Conservation (phyloP, 164 flowering plant species). For the Protea cynaroides region DNA sequence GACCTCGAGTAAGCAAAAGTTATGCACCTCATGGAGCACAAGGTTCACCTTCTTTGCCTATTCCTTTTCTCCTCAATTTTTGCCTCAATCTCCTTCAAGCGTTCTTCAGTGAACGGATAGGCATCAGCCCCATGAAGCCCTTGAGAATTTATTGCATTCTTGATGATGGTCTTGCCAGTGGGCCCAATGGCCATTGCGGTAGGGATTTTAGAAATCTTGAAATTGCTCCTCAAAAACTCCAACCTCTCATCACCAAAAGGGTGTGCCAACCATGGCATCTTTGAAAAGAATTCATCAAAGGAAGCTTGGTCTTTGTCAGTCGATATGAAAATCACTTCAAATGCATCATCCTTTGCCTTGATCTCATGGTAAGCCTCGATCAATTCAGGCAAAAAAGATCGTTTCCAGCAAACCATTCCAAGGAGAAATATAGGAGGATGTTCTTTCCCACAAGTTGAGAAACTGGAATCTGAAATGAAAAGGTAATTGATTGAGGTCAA, state of each 20-base stretch:
- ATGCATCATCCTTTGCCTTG: constrained; percentile 42
- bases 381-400: constrained; percentile 58
- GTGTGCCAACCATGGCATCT: constrained; percentile 79
- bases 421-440: constrained; percentile 62
- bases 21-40: constrained; percentile 44
- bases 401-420: constrained; percentile 72
- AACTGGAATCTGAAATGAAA: constrained; percentile 36
- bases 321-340: constrained; percentile 65
- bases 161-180: constrained; percentile 47
- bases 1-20: constrained; percentile 36
- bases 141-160: constrained; percentile 39
- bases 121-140: constrained; percentile 52
- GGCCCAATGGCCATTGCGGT: constrained; percentile 54
- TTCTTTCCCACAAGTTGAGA: constrained; percentile 62
- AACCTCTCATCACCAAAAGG: constrained; percentile 57
- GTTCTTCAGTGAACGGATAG: constrained; percentile 67
- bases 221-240: constrained; percentile 27
- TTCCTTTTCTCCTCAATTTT: constrained; percentile 44
- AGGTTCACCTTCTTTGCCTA: constrained; percentile 68
- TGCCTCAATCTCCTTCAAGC: constrained; percentile 38
- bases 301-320: constrained; percentile 47
- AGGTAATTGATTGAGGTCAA: too few species aligned
- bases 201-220: constrained; percentile 59
- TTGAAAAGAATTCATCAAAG: constrained; percentile 46
- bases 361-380: constrained; percentile 52